Evolutionary conservation across 2,329 filamentous ascomycete genomes (phyloP).

Genomic region (Fusarium tricinctum): DNA sequence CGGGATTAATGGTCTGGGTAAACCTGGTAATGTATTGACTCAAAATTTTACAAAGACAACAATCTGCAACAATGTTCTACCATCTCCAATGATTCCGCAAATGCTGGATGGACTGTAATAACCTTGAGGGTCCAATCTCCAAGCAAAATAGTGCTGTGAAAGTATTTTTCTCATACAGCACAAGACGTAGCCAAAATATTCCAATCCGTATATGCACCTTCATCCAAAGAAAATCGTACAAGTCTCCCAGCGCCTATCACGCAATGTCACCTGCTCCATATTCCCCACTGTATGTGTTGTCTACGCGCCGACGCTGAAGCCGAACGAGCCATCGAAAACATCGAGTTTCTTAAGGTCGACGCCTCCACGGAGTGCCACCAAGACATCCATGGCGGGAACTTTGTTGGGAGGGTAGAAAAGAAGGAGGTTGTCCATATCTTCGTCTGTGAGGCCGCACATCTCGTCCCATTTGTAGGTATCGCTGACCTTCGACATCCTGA

Average conservation of each 20-base stretch:
- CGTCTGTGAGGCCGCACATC: constrained; percentile 83
- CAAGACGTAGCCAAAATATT: constrained; percentile 22
- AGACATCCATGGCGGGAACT: constrained; percentile 68
- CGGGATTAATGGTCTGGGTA: background rate
- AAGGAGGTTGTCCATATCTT: constrained; percentile 87
- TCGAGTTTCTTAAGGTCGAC: constrained; percentile 62
- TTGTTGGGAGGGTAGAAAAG: constrained; percentile 74
- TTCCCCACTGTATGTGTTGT: background rate
- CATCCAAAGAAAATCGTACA: constrained; percentile 45
- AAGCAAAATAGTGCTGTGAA: constrained; percentile 15
- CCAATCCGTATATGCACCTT: constrained; percentile 43
- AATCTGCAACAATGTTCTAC: constrained; percentile 29
- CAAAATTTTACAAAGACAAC: constrained; percentile 9
- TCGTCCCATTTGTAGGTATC: constrained; percentile 89
- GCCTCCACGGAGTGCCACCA: constrained; percentile 68
- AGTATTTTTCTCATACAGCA: constrained; percentile 6
- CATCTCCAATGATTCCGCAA: constrained; percentile 5
- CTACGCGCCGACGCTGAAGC: constrained; percentile 67
- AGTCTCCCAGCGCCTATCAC: constrained; percentile 20
- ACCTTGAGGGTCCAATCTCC: constrained; percentile 1
- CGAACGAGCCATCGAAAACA: constrained; percentile 71
- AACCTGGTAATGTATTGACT: background rate
- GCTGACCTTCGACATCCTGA: constrained; percentile 91
- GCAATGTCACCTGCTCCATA: constrained; percentile 3
- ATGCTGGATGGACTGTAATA: constrained; percentile 1